Base-by-base conservation (phyloP, 495 filamentous ascomycete species). In the Mytilinidion resinicola region DNA sequence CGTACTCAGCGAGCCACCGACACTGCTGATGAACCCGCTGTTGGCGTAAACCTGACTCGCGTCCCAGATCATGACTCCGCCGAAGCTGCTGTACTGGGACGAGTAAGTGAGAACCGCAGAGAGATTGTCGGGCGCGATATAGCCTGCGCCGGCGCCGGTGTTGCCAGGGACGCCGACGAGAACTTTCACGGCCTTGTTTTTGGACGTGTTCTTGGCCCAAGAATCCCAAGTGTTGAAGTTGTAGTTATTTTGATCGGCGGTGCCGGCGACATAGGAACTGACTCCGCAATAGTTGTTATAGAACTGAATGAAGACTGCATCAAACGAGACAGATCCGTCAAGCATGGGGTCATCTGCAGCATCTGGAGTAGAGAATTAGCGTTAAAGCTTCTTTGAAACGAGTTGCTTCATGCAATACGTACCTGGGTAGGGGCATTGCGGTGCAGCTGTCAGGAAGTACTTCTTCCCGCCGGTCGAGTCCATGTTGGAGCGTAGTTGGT, bases 191-290 rank as follows among this genome's bases (percentile, higher is more conserved):
- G 82, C 67, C 51, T 73, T 74, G 71, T 89, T 89, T 62, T 75
- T 64, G 48, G 80, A 83, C 7, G 72, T 72, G 0, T 70, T 80
- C 63, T 82, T 78, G 7, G 87, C 85, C 84, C 86, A 91, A 61
- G 75, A 74, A 59, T 89, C 85, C 87, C 87, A 90, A 53, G 76
- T 77, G 12, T 72, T 75, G 68, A 88, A 85, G 72, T 89, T 88
- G 73, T 84, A 89, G 60, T 81, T 80, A 55, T 70, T 78, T 67
- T 80, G 80, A 5, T 69, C 77, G 9, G 66, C 54, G 0, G 70
- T 30, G 4, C 80, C 74, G 1, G 71, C n/a, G 10, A 68, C 54
- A 70, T 77, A 89, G 17, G 74, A 74, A 50, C 75, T 70, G 3
- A 83, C 67, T 14, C 86, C 85, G 69, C 86, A 88, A 63, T 73